A percentile compares a stretch with the other conserved stretches of the same genome.
Conservation (phyloP, 257 asterid species). For the Fraxinus pennsylvanica region DNA sequence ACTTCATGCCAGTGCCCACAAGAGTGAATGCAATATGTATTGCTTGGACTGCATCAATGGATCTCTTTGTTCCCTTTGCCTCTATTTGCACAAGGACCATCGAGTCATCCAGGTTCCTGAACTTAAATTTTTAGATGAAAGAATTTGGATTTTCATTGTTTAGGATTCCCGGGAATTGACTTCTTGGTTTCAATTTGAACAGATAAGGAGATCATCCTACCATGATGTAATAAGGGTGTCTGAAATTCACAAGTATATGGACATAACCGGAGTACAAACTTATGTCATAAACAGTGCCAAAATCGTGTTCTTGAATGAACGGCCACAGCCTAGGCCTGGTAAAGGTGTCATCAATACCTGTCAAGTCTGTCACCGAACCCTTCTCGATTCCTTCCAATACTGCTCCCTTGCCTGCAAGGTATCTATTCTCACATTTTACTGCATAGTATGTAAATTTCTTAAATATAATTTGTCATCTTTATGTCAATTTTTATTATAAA, state of each 20-base stretch:
- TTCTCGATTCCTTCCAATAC: conserved; percentile 65
- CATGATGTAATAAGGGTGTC: conserved; percentile 76
- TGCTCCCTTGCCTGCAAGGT: conserved; percentile 89
- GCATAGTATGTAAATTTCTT: not conserved
- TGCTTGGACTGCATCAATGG: conserved; percentile 78
- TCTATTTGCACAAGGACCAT: conserved; percentile 65
- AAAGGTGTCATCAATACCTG: conserved; percentile 66
- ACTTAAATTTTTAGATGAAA: not conserved
- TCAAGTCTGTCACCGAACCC: conserved; percentile 65
- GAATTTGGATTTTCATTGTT: not conserved
- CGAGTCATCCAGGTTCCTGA: conserved; percentile 63
- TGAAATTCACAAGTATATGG: conserved; percentile 69
- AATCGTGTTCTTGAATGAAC: conserved; percentile 62
- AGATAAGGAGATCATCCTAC: conserved; percentile 76
- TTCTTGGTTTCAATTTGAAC: conserved; percentile 11
- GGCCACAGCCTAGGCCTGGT: conserved; percentile 73
- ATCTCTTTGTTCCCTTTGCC: conserved; percentile 80
- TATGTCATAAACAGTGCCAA: conserved; percentile 77
- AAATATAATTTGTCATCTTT: not conserved
- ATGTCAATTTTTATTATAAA: not conserved
- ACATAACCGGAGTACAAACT: conserved; percentile 61
- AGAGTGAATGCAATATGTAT: conserved; percentile 91
- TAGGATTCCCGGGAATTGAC: not conserved
- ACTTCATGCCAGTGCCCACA: conserved; percentile 77
- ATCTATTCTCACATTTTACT: not conserved